Conservation (phyloP, 225 moss, liverwort and hornwort genomes). For the Pseudoscleropodium purum region DNA sequence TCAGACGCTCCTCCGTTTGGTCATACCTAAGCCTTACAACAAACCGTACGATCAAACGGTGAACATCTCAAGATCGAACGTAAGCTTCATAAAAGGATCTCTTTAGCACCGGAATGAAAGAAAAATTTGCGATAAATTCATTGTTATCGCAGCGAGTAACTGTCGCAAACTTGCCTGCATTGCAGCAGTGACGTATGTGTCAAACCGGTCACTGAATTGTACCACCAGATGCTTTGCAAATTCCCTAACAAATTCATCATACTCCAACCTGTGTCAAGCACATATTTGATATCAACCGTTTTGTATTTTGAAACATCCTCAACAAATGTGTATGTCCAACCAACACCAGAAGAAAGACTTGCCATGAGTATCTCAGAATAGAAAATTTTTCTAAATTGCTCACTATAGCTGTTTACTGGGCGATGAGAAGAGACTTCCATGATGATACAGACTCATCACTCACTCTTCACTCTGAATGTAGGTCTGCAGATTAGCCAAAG, state of each 20-base stretch:
- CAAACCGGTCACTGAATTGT: slow-evolving; percentile 72
- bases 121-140: not conserved
- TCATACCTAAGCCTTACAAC: not conserved
- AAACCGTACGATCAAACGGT: not conserved
- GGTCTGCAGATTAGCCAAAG: slow-evolving; percentile 62
- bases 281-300: not conserved
- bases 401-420: not conserved
- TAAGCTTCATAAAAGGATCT: not conserved
- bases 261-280: slow-evolving; percentile 64
- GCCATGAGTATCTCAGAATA: not conserved
- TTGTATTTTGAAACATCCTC: not conserved
- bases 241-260: slow-evolving; percentile 90
- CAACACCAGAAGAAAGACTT: not conserved
- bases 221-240: slow-evolving; percentile 77
- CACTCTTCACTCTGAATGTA: slow-evolving; percentile 57
- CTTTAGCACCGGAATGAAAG: not conserved
- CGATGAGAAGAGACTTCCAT: not conserved
- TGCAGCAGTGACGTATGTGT: slow-evolving; percentile 79
- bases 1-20: not conserved
- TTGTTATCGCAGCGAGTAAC: not conserved
- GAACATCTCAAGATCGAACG: not conserved
- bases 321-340: not conserved
- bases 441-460: slow-evolving; percentile 1
- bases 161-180: slow-evolving; percentile 63
- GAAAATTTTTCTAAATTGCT: not conserved